Percentiles rank a stretch among this genome's conserved stretches.
These are phyloP conservation scores for Blastobotrys americana DNA, from an alignment of 805 yeast genomes.

Conservation along the genomic window DNA sequence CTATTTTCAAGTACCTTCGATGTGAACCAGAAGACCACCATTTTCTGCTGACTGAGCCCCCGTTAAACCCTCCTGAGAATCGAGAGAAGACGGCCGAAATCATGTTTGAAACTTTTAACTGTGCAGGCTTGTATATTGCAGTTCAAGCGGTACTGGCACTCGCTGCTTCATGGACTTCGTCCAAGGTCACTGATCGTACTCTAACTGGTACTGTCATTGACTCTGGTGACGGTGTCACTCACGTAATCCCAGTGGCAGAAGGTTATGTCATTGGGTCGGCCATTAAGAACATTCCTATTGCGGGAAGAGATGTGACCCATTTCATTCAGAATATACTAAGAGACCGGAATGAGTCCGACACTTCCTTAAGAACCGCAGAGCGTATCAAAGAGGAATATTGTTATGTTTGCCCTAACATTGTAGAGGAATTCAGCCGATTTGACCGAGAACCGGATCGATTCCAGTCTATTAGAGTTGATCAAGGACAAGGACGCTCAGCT, in stretches of 20 bases:
- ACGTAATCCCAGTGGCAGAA: slow-evolving; percentile 98
- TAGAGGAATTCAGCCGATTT: slow-evolving; percentile 88
- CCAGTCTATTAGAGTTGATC: slow-evolving; percentile 78
- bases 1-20: slow-evolving; percentile 90
- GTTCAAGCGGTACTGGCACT: slow-evolving; percentile 98
- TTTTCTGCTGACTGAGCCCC: slow-evolving; percentile 94
- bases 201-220: slow-evolving; percentile 98
- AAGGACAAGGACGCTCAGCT: slow-evolving; percentile 53
- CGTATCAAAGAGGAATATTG: slow-evolving; percentile 94
- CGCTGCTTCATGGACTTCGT: slow-evolving; percentile 98
- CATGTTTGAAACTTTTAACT: slow-evolving; percentile 96
- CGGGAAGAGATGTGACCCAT: slow-evolving; percentile 94
- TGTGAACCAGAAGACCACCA: slow-evolving; percentile 99
- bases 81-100: slow-evolving; percentile 98
- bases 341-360: slow-evolving; percentile 94
- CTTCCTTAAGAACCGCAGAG: slow-evolving; percentile 92
- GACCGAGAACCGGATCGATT: slow-evolving; percentile 91
- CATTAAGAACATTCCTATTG: slow-evolving; percentile 94
- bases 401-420: slow-evolving; percentile 96
- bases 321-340: slow-evolving; percentile 89
- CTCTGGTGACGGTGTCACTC: slow-evolving; percentile 98
- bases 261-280: slow-evolving; percentile 98
- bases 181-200: slow-evolving; percentile 90
- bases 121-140: slow-evolving; percentile 97
- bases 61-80: slow-evolving; percentile 98